Conservation (phyloP, 495 filamentous ascomycete species). For the Penicillium paradoxum region DNA sequence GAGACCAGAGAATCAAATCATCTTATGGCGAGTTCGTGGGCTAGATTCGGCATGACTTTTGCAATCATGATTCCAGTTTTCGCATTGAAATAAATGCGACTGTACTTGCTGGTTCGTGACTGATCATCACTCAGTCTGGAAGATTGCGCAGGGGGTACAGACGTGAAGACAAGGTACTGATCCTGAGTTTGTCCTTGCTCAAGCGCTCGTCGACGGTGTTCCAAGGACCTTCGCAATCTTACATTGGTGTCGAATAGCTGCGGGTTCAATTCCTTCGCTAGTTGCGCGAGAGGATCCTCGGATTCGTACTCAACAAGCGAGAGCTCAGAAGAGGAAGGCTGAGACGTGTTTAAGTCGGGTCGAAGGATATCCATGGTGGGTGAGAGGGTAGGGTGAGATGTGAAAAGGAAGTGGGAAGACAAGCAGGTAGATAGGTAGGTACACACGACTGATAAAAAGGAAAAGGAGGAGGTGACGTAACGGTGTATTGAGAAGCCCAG, state of each 20-base stretch:
- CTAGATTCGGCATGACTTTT: slow-evolving; percentile 16
- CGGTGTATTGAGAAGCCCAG: too few species aligned
- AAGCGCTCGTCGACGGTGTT: slow-evolving; percentile 15
- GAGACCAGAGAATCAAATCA: slow-evolving; percentile 12
- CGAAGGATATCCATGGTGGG: too few species aligned
- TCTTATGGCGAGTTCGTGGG: slow-evolving; percentile 16
- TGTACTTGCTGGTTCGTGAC: slow-evolving; percentile 19
- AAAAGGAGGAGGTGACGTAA: too few species aligned
- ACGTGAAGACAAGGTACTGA: slow-evolving; percentile 20
- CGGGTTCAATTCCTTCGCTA: too few species aligned
- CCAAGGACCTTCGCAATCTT: slow-evolving; percentile 15
- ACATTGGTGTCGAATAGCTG: slow-evolving; percentile 17
- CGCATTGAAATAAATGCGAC: slow-evolving; percentile 17
- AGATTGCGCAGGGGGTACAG: slow-evolving; percentile 12
- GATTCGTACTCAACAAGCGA: too few species aligned
- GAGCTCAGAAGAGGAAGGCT: too few species aligned
- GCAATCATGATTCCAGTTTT: slow-evolving; percentile 16
- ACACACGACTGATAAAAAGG: too few species aligned
- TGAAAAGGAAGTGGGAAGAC: too few species aligned
- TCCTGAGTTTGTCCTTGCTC: slow-evolving; percentile 17
- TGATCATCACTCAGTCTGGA: slow-evolving; percentile 18
- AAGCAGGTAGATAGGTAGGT: too few species aligned
- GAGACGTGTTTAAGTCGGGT: too few species aligned
- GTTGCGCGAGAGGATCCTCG: too few species aligned
- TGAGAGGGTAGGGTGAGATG: too few species aligned